Conservation (phyloP, 768 basidiomycete species). For the Phanerodontia chrysosporium region DNA sequence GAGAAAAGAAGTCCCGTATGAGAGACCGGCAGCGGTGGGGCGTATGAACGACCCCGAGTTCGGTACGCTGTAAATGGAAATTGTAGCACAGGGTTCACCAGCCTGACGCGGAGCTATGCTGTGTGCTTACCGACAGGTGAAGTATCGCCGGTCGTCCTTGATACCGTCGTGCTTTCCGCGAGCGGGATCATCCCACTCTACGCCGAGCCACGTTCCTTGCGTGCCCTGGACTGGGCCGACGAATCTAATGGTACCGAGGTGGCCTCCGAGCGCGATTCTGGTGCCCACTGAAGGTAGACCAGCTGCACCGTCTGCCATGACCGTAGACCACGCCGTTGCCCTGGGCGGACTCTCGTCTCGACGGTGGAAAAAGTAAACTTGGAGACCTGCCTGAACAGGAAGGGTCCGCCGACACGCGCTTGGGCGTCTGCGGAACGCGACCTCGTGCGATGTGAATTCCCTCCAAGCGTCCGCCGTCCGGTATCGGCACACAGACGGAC, state of each 20-base stretch:
- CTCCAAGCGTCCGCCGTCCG: too few relatives aligned
- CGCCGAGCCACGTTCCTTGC: constrained; percentile 81
- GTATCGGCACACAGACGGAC: not conserved
- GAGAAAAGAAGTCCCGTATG: constrained; percentile 68
- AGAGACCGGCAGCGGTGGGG: constrained; percentile 46
- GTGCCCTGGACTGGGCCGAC: constrained; percentile 62
- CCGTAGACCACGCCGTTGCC: not conserved
- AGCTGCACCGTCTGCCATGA: not conserved
- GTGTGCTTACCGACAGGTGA: constrained; percentile 62
- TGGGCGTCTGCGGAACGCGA: not conserved
- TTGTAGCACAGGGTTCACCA: not conserved
- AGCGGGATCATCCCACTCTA: constrained; percentile 88
- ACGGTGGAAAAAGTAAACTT: not conserved
- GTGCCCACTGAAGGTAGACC: constrained; percentile 38
- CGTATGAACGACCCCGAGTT: constrained; percentile 80
- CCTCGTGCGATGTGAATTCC: too few relatives aligned
- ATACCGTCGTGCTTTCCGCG: constrained; percentile 87
- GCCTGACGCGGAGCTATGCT: not conserved
- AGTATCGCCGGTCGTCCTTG: constrained; percentile 76
- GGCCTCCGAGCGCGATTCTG: constrained; percentile 49
- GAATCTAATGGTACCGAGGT: constrained; percentile 69
- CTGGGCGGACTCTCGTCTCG: not conserved
- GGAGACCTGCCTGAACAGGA: constrained; percentile 3
- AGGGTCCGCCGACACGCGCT: not conserved
- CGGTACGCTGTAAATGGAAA: constrained; percentile 38